Evolutionary conservation across 1,139 yeast genomes (phyloP), one percentile per base, ranked within the genome.

Genomic region (Saccharomyces hybrid): DNA sequence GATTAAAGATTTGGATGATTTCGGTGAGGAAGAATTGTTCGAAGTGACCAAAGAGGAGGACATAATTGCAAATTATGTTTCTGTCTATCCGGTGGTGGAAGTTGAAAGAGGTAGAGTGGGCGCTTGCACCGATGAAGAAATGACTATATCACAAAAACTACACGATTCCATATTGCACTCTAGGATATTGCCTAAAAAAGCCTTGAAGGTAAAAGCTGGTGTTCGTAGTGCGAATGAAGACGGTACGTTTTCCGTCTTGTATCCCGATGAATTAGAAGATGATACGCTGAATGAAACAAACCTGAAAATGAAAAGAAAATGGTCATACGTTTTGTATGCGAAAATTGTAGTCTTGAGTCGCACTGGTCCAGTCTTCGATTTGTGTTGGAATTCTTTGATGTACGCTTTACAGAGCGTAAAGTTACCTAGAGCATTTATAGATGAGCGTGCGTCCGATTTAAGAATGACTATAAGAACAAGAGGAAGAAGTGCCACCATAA

Each of bases 71-170:
- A 62, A 66, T 9, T 64, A 68, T 59, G 71, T 83, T 1, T 70
- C 84, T 0, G 77, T 86, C 0, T 89, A 80, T 66, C 95, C 97
- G 0, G 85, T 88, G 48, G 91, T 91, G 9, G 95, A 88, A 62
- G 81, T 89, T 14, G 80, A 84, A 55, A 76, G 95, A 56, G 96
- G 96, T 20, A 76, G 89, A 54, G 74, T 73, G 5, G 88, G 90
- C 38, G 89, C 93, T 2, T 97, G 97, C 26, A 84, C 95, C 1
- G 90, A 85, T 61, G 97, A 91, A 71, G 97, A 91, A 70, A 89
- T 88, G 87, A 82, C 81, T 32, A 66, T 88, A 34, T 82, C 95
- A 3, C 96, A 88, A 68, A 75, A 76, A 56, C 65, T 88, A 32
- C 82, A 81, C 63, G 88, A 88, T 61, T 71, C 77, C 3, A 67